Percentiles rank a stretch among this genome's conserved stretches.
These are phyloP conservation scores for Rhodotorula sp. DNA, from an alignment of 1,284 basidiomycete species.

Conservation along the genomic window DNA sequence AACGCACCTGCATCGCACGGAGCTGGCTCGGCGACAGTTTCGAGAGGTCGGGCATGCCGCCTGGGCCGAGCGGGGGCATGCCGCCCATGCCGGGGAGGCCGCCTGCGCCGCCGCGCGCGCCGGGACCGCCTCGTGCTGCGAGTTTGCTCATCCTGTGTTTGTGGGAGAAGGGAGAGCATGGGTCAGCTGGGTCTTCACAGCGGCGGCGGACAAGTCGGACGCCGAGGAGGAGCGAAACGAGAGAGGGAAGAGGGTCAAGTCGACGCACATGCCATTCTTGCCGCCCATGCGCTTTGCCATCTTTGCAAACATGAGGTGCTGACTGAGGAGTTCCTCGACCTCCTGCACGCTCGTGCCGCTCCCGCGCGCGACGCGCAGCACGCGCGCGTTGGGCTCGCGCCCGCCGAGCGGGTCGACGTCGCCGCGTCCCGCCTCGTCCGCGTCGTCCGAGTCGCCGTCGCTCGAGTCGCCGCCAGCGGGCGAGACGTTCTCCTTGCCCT, in stretches of 20 bases:
- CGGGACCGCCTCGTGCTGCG: slow-evolving; percentile 76
- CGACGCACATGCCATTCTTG: slow-evolving; percentile 75
- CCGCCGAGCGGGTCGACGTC: slow-evolving; percentile 26
- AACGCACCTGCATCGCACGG: slow-evolving; percentile 78
- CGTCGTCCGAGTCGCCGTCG: no score
- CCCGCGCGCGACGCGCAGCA: slow-evolving; percentile 84
- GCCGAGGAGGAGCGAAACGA: background rate
- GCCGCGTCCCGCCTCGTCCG: background rate
- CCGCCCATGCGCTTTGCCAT: slow-evolving; percentile 97
- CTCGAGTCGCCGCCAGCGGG: slow-evolving; percentile 14
- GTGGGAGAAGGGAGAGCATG: background rate
- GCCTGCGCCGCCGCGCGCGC: slow-evolving; percentile 55
- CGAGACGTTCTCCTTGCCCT: slow-evolving; percentile 27
- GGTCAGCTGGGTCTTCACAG: slow-evolving; percentile 1
- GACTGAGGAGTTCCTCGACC: slow-evolving; percentile 92
- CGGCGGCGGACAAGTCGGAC: background rate
- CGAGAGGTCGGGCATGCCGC: slow-evolving; percentile 41
- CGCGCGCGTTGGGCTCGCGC: slow-evolving; percentile 68
- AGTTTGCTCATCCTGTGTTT: slow-evolving; percentile 70
- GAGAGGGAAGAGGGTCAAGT: slow-evolving; percentile 49
- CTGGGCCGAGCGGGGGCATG: slow-evolving; percentile 52
- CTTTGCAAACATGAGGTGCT: slow-evolving; percentile 95
- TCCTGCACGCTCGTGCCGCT: slow-evolving; percentile 96
- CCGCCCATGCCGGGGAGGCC: slow-evolving; percentile 62
- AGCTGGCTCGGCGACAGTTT: slow-evolving; percentile 75